Percentiles rank a stretch among this genome's conserved stretches.
Conservation (phyloP, 108 stramenopile species). For the Aurantiochytrium sp. region DNA sequence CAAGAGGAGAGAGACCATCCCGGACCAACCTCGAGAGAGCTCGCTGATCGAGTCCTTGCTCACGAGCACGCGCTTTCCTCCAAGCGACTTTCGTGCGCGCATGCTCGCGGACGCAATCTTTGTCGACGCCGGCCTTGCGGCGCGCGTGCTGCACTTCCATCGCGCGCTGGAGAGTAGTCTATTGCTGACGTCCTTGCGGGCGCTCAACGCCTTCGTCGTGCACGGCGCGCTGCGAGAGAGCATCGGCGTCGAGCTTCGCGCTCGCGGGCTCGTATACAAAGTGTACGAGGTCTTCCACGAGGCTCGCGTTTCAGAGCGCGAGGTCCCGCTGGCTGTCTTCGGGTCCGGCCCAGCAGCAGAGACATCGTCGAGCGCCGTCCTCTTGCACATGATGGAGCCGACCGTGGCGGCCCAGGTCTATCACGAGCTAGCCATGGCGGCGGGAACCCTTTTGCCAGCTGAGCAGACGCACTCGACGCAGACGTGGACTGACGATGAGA, state of each 20-base stretch:
- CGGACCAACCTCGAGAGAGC: no score
- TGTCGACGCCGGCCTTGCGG: not conserved
- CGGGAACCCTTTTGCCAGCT: not conserved
- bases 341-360: no score
- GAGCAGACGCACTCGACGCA: not conserved
- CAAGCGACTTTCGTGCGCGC: not conserved
- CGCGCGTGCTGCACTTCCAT: not conserved
- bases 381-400: no score
- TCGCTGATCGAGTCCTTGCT: no score
- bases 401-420: not conserved
- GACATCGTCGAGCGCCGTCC: no score
- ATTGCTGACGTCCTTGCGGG: not conserved
- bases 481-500: not conserved
- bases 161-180: not conserved
- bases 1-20: no score
- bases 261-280: not conserved
- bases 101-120: not conserved
- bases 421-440: not conserved
- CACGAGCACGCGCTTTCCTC: not conserved
- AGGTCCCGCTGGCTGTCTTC: not conserved
- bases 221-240: not conserved
- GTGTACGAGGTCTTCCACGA: not conserved
- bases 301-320: not conserved
- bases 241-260: not conserved
- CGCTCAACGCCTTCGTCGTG: not conserved